Percentiles rank a stretch among this genome's conserved stretches.
These are phyloP conservation scores for Fraxinus xanthoxyloides DNA, from an alignment of 305 asterid genomes.

Conservation along the genomic window DNA sequence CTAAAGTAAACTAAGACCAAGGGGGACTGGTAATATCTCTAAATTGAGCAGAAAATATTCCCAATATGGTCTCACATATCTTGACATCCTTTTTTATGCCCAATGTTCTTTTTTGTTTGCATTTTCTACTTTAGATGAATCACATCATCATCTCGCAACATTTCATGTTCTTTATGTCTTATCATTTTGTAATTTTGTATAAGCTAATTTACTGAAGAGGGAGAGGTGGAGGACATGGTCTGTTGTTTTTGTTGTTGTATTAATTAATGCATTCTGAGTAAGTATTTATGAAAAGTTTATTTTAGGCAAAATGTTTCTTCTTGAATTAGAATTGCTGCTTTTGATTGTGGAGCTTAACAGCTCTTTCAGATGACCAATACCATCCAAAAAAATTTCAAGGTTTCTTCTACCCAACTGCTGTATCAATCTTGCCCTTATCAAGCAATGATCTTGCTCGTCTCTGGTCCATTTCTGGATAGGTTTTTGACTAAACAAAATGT, in stretches of 20 bases:
- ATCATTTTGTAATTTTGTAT: neutral
- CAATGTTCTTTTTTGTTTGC: neutral
- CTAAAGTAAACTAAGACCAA: neutral
- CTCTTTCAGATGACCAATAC: slow-evolving; percentile 53
- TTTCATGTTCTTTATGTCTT: neutral
- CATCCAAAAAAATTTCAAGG: slow-evolving; percentile 49
- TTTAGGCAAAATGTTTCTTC: neutral
- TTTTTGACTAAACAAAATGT: slow-evolving; percentile 42
- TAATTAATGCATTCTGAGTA: neutral
- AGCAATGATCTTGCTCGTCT: slow-evolving; percentile 42
- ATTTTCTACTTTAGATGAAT: neutral
- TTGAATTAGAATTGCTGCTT: neutral
- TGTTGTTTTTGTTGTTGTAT: neutral
- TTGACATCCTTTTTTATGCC: neutral
- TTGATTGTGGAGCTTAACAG: slow-evolving; percentile 1
- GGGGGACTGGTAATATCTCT: neutral
- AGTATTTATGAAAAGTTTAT: neutral
- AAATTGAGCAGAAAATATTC: neutral
- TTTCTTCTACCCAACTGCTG: slow-evolving; percentile 48
- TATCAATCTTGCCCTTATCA: slow-evolving; percentile 50
- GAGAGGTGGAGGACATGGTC: neutral
- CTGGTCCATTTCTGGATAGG: slow-evolving; percentile 49
- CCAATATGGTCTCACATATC: neutral
- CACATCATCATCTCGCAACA: neutral
- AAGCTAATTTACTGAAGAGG: neutral